Evolutionary conservation across 2,329 filamentous ascomycete species (phyloP), one percentile per base, ranked within the genome.

Genomic region (Beauveria australis): DNA sequence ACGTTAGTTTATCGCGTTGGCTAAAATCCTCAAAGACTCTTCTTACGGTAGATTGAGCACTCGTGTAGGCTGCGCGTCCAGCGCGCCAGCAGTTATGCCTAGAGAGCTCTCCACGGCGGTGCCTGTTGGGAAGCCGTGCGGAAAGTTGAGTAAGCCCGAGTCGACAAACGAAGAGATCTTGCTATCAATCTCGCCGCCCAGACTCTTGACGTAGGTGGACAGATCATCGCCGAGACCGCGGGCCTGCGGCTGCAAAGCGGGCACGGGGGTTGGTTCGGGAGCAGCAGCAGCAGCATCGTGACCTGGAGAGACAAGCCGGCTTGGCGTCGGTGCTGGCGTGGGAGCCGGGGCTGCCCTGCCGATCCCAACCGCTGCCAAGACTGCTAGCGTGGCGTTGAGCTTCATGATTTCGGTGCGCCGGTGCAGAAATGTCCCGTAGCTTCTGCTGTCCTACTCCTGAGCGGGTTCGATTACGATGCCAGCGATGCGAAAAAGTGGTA

Each of bases 21-120:
- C 12, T 37, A 16, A 16, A 37, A 12, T 16, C 5, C 12, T 14
- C 33, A 37, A 14, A 16, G 33, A 16, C 33, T 14, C 22, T 18
- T 70, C 75, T 69, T 67, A 81, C 73, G 88, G 87, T 9, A 91
- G 70, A 64, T 91, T 91, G 63, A 91, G 73, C 5, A 89, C 87
- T 63, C 89, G 81, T 0, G 88, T 90, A 0, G 88, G 88, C 60
- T 80, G 75, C 2, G 87, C 84, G 53, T 74, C 79, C 43, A 91
- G 70, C 57, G 88, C 81, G 37, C 74, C 72, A 62, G 84, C 80
- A 58, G 78, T 76, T 40, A 91, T 76, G 1, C 82, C 84, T 5
- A 89, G 76, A 41, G 81, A 83, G 64, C 81, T 86, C 68, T 82
- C 72, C 1, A 90, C 88, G 7, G 76, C 74, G 46, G 75, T 75